Base-by-base conservation (phyloP, 129 eudicot genomes). In the Centella asiatica region DNA sequence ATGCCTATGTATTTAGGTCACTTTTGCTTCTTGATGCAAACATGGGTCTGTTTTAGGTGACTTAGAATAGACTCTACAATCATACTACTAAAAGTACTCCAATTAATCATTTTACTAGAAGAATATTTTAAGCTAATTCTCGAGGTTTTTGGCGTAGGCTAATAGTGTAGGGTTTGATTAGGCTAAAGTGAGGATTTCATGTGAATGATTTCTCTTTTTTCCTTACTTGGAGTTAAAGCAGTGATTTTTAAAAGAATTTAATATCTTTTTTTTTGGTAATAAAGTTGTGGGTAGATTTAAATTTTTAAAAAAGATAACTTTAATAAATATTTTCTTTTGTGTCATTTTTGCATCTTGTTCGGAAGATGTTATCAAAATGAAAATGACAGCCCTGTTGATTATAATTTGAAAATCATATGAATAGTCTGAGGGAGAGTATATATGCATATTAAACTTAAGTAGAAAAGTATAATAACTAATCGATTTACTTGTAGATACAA, bases 61-160 rank as follows among this genome's bases (percentile, higher is more conserved):
- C 67, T 44, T 62, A 62, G 67, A 62, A 62, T 62, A 44, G 7
- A 62, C 55, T 44, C 54, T 44, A 18, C 12, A 62, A 62, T 12
- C 51, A 40, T 17, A 25, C 37, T 62, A n/a, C n/a, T n/a, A n/a
- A n/a, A n/a, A n/a, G n/a, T n/a, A n/a, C n/a, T n/a, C n/a, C n/a
- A 6, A 14, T 25, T 24, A 13, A 62, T 20, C 54, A 25, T 62
- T 44, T 22, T n/a, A 48, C 25, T 48, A 3, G 10, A n/a, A n/a
- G 27, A 48, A 20, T 48, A 5, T n/a, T 62, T 62, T 26, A 44
- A 26, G 36, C 14, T 44, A 24, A 50, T 44, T 7, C 67, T 45
- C 54, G 36, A 40, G 12, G 7, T 23, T 15, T 6, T n/a, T 15
- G 46, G 47, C n/a, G 42, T 57, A 8, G 42, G 15, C 31, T 15